Conservation (phyloP, 345 rosid genomes). For the Aurinia saxatilis region DNA sequence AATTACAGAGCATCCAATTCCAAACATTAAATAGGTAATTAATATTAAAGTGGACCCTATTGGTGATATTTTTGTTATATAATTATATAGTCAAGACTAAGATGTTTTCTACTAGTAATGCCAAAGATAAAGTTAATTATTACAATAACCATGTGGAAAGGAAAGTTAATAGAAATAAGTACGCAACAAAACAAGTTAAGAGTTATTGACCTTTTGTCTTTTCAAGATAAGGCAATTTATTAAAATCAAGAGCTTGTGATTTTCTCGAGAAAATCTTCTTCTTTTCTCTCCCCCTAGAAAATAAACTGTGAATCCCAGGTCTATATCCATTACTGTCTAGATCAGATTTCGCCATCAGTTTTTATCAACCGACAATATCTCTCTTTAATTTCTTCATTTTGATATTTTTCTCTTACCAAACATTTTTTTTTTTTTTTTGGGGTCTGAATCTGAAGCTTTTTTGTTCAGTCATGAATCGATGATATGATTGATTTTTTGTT, state of each 20-base stretch:
- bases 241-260: neutral
- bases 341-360: constrained; percentile 11
- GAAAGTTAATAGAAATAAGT: constrained; percentile 3
- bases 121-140: neutral
- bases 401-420: neutral
- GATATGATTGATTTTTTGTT: constrained; percentile 3
- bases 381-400: neutral
- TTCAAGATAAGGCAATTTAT: constrained; percentile 13
- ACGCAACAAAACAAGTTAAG: constrained; percentile 16
- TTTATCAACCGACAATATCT: neutral
- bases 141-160: constrained; percentile 1
- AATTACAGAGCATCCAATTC: constrained; percentile 23
- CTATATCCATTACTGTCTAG: neutral
- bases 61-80: neutral
- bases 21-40: neutral
- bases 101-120: neutral
- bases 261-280: neutral
- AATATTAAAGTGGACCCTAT: neutral
- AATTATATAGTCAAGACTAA: neutral
- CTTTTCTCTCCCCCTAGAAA: neutral
- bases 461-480: neutral
- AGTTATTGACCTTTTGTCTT: constrained; percentile 13
- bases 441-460: constrained; percentile 14
- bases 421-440: neutral
- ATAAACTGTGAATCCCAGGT: neutral